Evolutionary conservation across 2,329 filamentous ascomycete genomes (phyloP).

Genomic region (Achaetomium macrosporum): DNA sequence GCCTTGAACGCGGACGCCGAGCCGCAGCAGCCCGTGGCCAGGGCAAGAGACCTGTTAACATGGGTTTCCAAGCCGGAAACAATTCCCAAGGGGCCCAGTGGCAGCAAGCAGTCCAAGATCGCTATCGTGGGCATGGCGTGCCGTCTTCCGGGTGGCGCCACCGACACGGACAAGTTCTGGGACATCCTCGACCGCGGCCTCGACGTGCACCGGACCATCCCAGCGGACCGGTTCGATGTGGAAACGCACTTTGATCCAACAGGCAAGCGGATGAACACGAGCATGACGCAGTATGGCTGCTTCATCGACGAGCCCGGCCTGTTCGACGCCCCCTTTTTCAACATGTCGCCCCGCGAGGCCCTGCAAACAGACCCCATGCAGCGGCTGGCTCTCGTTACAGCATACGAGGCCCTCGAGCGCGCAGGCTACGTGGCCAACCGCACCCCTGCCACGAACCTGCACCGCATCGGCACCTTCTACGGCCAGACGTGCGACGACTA

Average conservation of each 20-base stretch:
- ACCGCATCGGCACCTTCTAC: conserved; percentile 65
- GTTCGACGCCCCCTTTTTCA: conserved; percentile 79
- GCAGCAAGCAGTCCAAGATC: conserved; percentile 57
- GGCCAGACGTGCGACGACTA: conserved; percentile 72
- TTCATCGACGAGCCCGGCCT: conserved; percentile 68
- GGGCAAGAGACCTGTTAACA: conserved; percentile 21
- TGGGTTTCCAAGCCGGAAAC: conserved; percentile 18
- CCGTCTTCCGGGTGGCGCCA: conserved; percentile 67
- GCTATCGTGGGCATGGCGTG: conserved; percentile 81
- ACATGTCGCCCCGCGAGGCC: conserved; percentile 78
- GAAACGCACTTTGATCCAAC: conserved; percentile 65
- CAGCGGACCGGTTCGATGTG: conserved; percentile 65
- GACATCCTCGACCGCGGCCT: conserved; percentile 69
- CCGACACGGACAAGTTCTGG: conserved; percentile 62
- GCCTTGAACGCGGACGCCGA: not conserved
- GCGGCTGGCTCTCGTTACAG: conserved; percentile 66
- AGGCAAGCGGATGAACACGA: conserved; percentile 69
- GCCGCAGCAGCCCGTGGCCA: not conserved
- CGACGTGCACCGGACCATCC: conserved; percentile 64
- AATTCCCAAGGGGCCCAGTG: not conserved
- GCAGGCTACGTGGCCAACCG: conserved; percentile 69
- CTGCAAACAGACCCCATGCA: conserved; percentile 78
- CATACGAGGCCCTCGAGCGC: conserved; percentile 77
- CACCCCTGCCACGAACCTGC: conserved; percentile 60
- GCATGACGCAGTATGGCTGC: conserved; percentile 70